Conservation (phyloP, 768 basidiomycete species). For the Aureoboletus auriporus region DNA sequence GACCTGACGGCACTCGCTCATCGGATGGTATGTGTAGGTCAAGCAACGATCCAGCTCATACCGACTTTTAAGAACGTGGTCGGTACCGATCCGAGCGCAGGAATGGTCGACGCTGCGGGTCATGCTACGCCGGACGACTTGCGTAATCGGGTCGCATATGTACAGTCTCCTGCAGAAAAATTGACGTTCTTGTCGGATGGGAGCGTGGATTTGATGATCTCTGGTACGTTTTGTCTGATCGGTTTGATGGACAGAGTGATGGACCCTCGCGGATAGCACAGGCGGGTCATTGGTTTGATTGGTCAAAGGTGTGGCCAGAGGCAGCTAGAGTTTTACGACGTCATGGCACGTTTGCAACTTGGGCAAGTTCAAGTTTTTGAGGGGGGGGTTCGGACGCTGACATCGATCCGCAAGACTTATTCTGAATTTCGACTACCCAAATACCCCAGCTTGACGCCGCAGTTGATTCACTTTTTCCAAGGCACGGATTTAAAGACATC, state of each 20-base stretch:
- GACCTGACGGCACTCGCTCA: too few species aligned
- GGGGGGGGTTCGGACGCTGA: too few species aligned
- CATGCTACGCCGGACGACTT: constrained; percentile 2
- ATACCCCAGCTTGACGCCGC: constrained; percentile 52
- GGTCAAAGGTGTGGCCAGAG: constrained; percentile 67
- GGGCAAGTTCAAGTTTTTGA: constrained; percentile 43
- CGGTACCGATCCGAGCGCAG: constrained; percentile 68
- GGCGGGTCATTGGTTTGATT: constrained; percentile 83
- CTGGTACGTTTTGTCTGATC: constrained; percentile 41
- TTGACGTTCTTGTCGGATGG: constrained; percentile 45
- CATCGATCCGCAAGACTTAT: constrained; percentile 39
- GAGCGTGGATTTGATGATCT: constrained; percentile 64
- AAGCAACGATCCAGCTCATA: constrained; percentile 59
- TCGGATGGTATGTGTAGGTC: constrained; percentile 40
- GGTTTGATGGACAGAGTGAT: too few species aligned
- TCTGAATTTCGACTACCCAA: constrained; percentile 68
- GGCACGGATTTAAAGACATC: constrained; percentile 50
- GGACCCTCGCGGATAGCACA: constrained; percentile 42
- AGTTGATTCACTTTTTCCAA: constrained; percentile 62
- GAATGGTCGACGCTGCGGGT: constrained; percentile 63
- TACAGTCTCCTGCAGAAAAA: constrained; percentile 50
- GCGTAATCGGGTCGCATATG: constrained; percentile 28
- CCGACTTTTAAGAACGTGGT: constrained; percentile 52
- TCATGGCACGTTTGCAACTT: constrained; percentile 66
- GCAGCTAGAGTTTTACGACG: constrained; percentile 52